Percentiles rank a stretch among this genome's conserved stretches.
Conservation (phyloP, 75 land plant species). For the Pinus tabuliformis region DNA sequence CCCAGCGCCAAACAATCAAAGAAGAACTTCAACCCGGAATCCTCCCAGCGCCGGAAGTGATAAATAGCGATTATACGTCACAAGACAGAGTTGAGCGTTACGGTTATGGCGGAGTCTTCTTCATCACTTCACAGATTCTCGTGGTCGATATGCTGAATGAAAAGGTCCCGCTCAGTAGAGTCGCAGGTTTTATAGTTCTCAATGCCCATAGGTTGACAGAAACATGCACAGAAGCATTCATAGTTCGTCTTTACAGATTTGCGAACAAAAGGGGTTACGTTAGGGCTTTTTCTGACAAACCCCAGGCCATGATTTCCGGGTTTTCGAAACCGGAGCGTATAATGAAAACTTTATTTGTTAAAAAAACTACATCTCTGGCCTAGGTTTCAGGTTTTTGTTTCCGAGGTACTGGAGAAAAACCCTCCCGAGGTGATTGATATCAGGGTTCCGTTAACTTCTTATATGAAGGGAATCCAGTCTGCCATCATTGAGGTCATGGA, state of each 20-base stretch:
- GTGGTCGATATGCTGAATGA: conserved; percentile 73
- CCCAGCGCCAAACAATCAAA: conserved; percentile 42
- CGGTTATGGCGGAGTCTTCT: conserved; percentile 45
- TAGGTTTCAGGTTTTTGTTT: conserved; percentile 76
- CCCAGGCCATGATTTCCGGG: conserved; percentile 84
- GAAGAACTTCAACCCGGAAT: conserved; percentile 15
- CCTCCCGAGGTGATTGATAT: conserved; percentile 93
- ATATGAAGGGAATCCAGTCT: conserved; percentile 83
- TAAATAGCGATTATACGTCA: conserved; percentile 69
- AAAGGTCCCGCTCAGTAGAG: conserved; percentile 38
- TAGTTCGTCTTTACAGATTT: conserved; percentile 55
- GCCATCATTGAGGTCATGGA: conserved; percentile 94
- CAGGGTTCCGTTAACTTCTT: conserved; percentile 65
- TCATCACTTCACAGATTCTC: conserved; percentile 79
- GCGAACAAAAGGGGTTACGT: conserved; percentile 40
- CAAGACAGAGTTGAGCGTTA: conserved; percentile 65
- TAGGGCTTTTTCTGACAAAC: conserved; percentile 78
- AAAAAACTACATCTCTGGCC: conserved; percentile 87
- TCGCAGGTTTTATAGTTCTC: conserved; percentile 66
- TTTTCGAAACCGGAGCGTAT: conserved; percentile 87
- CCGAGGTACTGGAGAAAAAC: conserved; percentile 66
- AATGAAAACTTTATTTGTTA: conserved; percentile 67
- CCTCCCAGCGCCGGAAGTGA: conserved; percentile 34
- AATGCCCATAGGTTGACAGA: conserved; percentile 80
- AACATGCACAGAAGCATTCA: conserved; percentile 86